Base-by-base conservation (phyloP, 2,329 filamentous ascomycete genomes). In the Waltergamsia citrina region DNA sequence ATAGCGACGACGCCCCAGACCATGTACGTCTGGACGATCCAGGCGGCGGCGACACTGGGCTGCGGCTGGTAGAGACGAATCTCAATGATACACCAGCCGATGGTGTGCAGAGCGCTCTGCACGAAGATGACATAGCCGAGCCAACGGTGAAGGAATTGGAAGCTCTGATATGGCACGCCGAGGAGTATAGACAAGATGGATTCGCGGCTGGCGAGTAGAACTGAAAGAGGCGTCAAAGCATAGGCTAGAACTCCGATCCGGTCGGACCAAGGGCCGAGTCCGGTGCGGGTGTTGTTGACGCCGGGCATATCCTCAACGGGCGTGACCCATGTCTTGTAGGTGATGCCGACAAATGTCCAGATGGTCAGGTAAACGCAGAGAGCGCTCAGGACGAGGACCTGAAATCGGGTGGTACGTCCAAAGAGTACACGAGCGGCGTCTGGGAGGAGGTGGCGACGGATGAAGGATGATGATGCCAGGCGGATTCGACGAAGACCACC, bases 71-170 rank as follows among this genome's bases (percentile, higher is more conserved):
- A 87, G 1, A 86, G 60, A 17, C 60, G 59, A 1, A 65, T 65
- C 54, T 86, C 77, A 29, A 86, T 60, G 28, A 87, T 50, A 18
- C 67, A 73, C 82, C 82, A 87, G 35, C 65, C 70, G 18, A 87
- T 67, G 2, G 81, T 85, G 50, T 88, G 83, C 2, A 87, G 53
- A 8, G 66, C 56, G 3, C 74, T 70, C 49, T 87, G 82, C 1
- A 74, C 50, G 35, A 84, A 71, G 41, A 88, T 85, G 46, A 87
- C 66, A 40, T 81, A 80, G 6, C 83, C 82, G 0, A 79, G 60
- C 82, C 82, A 87, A 21, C 81, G 76, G 52, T 86, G 82, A 15
- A 87, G 59, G 48, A 87, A 87, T 54, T 82, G 79, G 65, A 87
- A 85, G 46, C 71, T 74, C 44, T 86, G 81, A 47, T 85, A 85